Conservation (phyloP, 257 asterid genomes). For the Sherardia arvensis region DNA sequence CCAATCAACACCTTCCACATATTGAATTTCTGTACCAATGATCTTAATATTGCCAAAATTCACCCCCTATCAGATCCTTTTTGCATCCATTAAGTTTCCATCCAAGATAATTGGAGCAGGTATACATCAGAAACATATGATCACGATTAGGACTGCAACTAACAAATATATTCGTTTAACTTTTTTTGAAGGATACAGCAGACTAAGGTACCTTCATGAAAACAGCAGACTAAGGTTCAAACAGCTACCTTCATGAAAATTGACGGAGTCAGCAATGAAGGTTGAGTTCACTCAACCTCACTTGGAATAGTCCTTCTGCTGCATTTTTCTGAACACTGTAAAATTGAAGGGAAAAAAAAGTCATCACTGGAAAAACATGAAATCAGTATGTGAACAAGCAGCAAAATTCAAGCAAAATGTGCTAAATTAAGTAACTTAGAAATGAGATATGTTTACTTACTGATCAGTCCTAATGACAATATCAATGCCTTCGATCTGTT, state of each 20-base stretch:
- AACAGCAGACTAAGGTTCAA: no score
- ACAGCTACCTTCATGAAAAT: neutral
- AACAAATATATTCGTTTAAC: no score
- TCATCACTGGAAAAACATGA: neutral
- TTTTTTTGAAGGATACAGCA: neutral
- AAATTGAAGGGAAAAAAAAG: no score
- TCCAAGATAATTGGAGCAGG: no score
- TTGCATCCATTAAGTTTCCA: no score
- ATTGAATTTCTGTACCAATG: neutral
- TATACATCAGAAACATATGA: no score
- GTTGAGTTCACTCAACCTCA: neutral
- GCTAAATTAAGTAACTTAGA: neutral
- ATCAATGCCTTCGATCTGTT: slow-evolving; percentile 8
- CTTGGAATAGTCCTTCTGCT: neutral
- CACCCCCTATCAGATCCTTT: no score
- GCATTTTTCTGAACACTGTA: neutral
- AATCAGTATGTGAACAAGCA: neutral
- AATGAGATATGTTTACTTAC: neutral
- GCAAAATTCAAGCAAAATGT: neutral
- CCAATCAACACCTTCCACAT: neutral
- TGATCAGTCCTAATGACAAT: neutral
- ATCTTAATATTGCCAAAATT: neutral
- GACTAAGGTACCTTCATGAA: neutral
- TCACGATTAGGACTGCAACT: no score
- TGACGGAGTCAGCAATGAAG: neutral